These are phyloP conservation scores for Penicillium aurantiogriseum DNA, from an alignment of 2,329 filamentous ascomycete species.

Conservation along the genomic window DNA sequence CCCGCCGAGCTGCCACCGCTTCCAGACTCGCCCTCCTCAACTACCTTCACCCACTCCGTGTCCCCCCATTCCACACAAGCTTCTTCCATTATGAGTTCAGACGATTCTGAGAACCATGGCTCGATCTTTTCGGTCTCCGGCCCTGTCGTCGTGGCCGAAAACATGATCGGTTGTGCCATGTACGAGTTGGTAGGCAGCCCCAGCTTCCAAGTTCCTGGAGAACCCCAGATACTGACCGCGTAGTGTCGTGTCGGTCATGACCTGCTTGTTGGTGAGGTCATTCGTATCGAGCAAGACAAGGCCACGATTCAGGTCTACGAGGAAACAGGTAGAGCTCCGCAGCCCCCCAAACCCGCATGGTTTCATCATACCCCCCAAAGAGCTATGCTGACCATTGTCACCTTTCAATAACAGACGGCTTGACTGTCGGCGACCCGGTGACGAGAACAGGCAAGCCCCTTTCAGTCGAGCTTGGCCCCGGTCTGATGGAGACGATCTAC, in stretches of 20 bases:
- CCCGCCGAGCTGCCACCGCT: slow-evolving; percentile 45
- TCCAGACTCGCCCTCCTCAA: slow-evolving; percentile 43
- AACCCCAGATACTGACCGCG: slow-evolving; percentile 5
- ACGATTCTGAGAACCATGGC: slow-evolving; percentile 57
- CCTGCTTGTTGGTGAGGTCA: slow-evolving; percentile 92
- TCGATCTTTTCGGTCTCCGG: slow-evolving; percentile 71
- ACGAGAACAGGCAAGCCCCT: slow-evolving; percentile 87
- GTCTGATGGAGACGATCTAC: slow-evolving; percentile 98
- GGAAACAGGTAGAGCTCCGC: slow-evolving; percentile 70
- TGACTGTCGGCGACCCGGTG: slow-evolving; percentile 94
- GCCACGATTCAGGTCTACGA: slow-evolving; percentile 99
- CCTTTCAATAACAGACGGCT: slow-evolving; percentile 61
- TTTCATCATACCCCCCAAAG: slow-evolving; percentile 5
- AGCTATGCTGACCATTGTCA: slow-evolving; percentile 11
- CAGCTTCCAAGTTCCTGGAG: slow-evolving; percentile 3
- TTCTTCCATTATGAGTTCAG: slow-evolving; percentile 44
- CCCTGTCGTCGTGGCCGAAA: slow-evolving; percentile 93
- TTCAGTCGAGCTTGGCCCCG: slow-evolving; percentile 94
- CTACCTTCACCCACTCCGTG: slow-evolving; percentile 34
- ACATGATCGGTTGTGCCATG: slow-evolving; percentile 99
- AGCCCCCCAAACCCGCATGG: slow-evolving; percentile 5
- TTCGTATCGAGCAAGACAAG: slow-evolving; percentile 93
- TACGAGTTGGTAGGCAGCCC: slow-evolving; percentile 78
- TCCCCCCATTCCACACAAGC: slow-evolving; percentile 27
- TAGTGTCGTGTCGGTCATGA: slow-evolving; percentile 91